phyloP scores from a whole-genome alignment of 345 rosid genomes.

The Carallia pectinifolia region DNA sequence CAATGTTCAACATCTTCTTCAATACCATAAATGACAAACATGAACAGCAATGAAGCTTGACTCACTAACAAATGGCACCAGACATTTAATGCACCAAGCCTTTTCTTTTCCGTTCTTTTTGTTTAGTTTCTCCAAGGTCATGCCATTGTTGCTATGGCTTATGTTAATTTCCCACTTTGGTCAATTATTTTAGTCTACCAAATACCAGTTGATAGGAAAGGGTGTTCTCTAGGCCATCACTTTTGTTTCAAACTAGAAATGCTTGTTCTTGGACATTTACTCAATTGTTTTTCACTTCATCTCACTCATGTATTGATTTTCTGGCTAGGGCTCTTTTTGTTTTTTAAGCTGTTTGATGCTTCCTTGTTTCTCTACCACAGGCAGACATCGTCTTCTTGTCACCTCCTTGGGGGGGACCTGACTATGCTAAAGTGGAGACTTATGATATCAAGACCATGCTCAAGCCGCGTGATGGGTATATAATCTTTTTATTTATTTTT shows the following conservation, averaged over 20 bases:
- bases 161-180: too few relatives aligned
- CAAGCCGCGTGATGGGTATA: slow-evolving; percentile 81
- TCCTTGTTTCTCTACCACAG: slow-evolving; percentile 33
- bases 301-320: too few relatives aligned
- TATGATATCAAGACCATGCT: slow-evolving; percentile 84
- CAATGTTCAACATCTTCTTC: too few relatives aligned
- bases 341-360: background rate
- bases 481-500: slow-evolving; percentile 4
- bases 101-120: background rate
- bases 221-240: too few relatives aligned
- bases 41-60: too few relatives aligned
- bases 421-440: slow-evolving; percentile 55
- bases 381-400: slow-evolving; percentile 81
- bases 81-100: background rate
- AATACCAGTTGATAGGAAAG: too few relatives aligned
- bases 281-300: too few relatives aligned
- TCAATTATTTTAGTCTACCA: too few relatives aligned
- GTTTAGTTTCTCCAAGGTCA: background rate
- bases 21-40: too few relatives aligned
- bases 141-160: background rate
- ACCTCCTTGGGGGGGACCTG: slow-evolving; percentile 99
- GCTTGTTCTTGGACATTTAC: too few relatives aligned
- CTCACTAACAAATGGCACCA: background rate
- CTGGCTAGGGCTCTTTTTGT: background rate
- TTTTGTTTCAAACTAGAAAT: too few relatives aligned